A percentile compares a stretch with the other conserved stretches of the same genome.
These are phyloP conservation scores for Trypanosoma congolense DNA, from an alignment of 208 protist species.

Conservation along the genomic window DNA sequence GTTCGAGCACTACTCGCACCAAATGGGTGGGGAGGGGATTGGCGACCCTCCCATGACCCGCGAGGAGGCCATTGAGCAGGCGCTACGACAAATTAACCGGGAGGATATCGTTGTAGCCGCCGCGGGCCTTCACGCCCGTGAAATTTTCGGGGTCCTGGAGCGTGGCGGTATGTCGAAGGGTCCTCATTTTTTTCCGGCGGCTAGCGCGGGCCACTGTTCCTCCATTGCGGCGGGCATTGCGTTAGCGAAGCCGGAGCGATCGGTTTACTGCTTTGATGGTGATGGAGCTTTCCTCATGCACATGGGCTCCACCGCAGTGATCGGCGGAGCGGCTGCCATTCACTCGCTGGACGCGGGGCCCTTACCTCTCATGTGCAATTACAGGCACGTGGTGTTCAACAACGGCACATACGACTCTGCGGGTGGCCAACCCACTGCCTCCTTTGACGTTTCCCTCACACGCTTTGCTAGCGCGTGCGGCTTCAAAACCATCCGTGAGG, in stretches of 20 bases:
- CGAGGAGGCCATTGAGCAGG: constrained; percentile 57
- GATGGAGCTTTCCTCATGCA: constrained; percentile 83
- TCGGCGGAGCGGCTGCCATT: constrained; percentile 31
- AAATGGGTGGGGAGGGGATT: constrained; percentile 20
- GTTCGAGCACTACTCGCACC: constrained; percentile 50
- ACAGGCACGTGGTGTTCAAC: constrained; percentile 85
- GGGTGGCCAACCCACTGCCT: constrained; percentile 64
- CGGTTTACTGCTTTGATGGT: constrained; percentile 79
- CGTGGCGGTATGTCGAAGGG: constrained; percentile 25
- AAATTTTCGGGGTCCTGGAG: constrained; percentile 59
- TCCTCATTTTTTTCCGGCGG: constrained; percentile 73
- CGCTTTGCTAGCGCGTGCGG: constrained; percentile 77
- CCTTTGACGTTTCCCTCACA: constrained; percentile 61
- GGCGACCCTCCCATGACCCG: constrained; percentile 39
- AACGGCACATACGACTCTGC: constrained; percentile 80
- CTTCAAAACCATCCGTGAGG: constrained; percentile 48
- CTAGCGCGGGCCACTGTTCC: constrained; percentile 62
- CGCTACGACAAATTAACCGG: constrained; percentile 48
- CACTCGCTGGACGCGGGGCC: constrained; percentile 16
- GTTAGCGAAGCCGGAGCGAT: constrained; percentile 37
- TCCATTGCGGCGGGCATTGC: constrained; percentile 72
- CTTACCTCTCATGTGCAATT: constrained; percentile 46
- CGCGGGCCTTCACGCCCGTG: constrained; percentile 52
- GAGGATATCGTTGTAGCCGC: constrained; percentile 76
- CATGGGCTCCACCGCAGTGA: constrained; percentile 55